phyloP scores from a whole-genome alignment of 2,329 filamentous ascomycete genomes.

The Sarocladiaceae sp. region DNA sequence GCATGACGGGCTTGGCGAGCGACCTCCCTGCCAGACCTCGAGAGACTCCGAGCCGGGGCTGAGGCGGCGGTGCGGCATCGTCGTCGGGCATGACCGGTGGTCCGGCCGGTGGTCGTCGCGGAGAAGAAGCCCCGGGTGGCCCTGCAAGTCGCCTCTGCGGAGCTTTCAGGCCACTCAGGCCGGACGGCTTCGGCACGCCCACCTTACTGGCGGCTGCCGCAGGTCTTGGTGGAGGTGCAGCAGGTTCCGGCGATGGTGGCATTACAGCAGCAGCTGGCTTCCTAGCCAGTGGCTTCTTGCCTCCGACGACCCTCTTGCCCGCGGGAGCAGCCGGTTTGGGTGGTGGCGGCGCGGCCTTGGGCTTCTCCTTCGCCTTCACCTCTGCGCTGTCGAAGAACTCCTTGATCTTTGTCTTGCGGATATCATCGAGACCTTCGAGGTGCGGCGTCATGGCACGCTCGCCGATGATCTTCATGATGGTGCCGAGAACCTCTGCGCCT shows the following conservation, averaged over 20 bases:
- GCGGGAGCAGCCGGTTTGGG: constrained; percentile 39
- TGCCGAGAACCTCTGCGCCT: constrained; percentile 88
- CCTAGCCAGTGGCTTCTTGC: constrained; percentile 38
- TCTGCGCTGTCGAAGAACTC: constrained; percentile 71
- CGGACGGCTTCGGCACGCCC: constrained; percentile 49
- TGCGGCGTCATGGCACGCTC: constrained; percentile 93
- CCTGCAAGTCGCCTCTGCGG: constrained; percentile 50
- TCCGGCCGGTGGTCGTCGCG: constrained; percentile 45
- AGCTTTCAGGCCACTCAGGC: constrained; percentile 54
- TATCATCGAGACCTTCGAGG: constrained; percentile 89
- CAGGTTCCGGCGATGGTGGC: constrained; percentile 35
- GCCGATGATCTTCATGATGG: constrained; percentile 97
- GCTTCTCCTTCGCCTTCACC: constrained; percentile 59
- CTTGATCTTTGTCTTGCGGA: constrained; percentile 92
- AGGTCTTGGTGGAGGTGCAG: constrained; percentile 56
- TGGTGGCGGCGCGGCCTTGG: constrained; percentile 70
- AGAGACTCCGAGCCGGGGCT: constrained; percentile 62
- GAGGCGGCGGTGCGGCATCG: constrained; percentile 56
- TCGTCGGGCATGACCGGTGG: constrained; percentile 48
- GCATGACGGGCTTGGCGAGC: constrained; percentile 66
- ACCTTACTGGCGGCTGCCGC: constrained; percentile 51
- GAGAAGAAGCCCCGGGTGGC: constrained; percentile 46
- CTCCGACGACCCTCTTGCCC: constrained; percentile 41
- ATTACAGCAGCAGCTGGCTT: constrained; percentile 39
- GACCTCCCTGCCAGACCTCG: constrained; percentile 82